Evolutionary conservation across 805 yeast species (phyloP), one percentile per base, ranked within the genome.

Genomic region (Barnettozyma wickerhamii): DNA sequence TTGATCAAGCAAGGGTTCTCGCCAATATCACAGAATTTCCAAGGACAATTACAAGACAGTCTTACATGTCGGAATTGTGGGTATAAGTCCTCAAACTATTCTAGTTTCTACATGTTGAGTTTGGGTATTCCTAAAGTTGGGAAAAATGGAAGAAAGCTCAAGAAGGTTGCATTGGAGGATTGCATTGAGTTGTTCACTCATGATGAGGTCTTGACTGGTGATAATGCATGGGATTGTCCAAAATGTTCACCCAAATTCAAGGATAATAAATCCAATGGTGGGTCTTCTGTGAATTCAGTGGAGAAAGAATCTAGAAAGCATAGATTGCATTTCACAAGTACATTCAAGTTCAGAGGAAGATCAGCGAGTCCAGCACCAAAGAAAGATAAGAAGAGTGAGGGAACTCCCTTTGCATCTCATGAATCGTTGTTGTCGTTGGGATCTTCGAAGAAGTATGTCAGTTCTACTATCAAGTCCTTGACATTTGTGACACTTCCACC

Each of bases 161-260:
- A 52, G 36, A 60, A 63, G 12, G 27, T 35, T 12, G 19, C 21
- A 37, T 58, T 84, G 40, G 77, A 81, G 34, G 87, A 83, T 42
- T 77, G 89, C 49, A 72, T 84, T 32, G 62, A 68, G 24, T 68
- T 79, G 54, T 83, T 76, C 53, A 75, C 84, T 0, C 66, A 71
- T 39, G 80, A 78, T 43, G 95, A 84, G 57, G 68, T 79, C 4
- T 60, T 84, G 38, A 68, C 71, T 7, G 83, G 87, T 19, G 90
- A 81, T 6, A 84, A 84, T 61, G 86, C 93, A 1, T 84, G 95
- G 95, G 75, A 81, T 48, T 84, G 95, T 65, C 90, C 93, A 7
- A 75, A 77, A 40, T 84, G 95, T 63, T 46, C 50, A 7, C 45
- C 44, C n/a, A 37, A 44, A 19, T 21, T 33, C 9, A 15, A 35